These are phyloP conservation scores for Dactylellina parvicollis DNA, from an alignment of 2,329 filamentous ascomycete genomes.

Conservation along the genomic window DNA sequence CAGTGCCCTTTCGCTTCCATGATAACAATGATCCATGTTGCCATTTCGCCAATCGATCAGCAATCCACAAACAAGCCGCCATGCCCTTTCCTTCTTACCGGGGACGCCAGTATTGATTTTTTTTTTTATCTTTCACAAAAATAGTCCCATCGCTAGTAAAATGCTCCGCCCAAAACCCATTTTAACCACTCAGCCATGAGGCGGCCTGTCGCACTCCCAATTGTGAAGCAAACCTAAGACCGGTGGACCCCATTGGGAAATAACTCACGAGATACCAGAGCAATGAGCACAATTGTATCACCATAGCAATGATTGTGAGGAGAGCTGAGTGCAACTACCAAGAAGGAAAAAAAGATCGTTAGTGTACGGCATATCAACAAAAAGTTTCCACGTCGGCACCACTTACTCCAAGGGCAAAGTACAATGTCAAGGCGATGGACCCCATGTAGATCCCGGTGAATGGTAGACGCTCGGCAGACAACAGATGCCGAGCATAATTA, in stretches of 20 bases:
- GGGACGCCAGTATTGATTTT: neutral
- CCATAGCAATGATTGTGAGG: slow-evolving; percentile 83
- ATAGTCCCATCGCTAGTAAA: neutral
- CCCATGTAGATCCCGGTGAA: slow-evolving; percentile 97
- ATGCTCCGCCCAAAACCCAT: neutral
- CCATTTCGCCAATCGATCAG: slow-evolving; percentile 11
- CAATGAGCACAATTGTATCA: slow-evolving; percentile 83
- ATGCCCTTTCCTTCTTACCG: slow-evolving; percentile 6
- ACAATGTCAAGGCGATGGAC: slow-evolving; percentile 86
- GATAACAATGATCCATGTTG: neutral
- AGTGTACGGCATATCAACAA: slow-evolving; percentile 20
- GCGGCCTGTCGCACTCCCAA: slow-evolving; percentile 86
- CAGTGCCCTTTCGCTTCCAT: neutral
- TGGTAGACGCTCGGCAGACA: slow-evolving; percentile 83
- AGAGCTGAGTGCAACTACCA: slow-evolving; percentile 85
- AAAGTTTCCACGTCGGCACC: slow-evolving; percentile 44
- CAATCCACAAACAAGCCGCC: slow-evolving; percentile 3
- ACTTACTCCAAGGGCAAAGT: slow-evolving; percentile 91
- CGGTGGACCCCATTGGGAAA: slow-evolving; percentile 94
- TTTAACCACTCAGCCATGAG: slow-evolving; percentile 84
- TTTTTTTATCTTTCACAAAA: neutral
- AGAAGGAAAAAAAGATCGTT: slow-evolving; percentile 57
- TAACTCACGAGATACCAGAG: slow-evolving; percentile 96
- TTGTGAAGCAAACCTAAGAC: slow-evolving; percentile 83
- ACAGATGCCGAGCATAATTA: slow-evolving; percentile 82